Conservation (phyloP, 495 filamentous ascomycete genomes). For the Aspergillus cristatus region DNA sequence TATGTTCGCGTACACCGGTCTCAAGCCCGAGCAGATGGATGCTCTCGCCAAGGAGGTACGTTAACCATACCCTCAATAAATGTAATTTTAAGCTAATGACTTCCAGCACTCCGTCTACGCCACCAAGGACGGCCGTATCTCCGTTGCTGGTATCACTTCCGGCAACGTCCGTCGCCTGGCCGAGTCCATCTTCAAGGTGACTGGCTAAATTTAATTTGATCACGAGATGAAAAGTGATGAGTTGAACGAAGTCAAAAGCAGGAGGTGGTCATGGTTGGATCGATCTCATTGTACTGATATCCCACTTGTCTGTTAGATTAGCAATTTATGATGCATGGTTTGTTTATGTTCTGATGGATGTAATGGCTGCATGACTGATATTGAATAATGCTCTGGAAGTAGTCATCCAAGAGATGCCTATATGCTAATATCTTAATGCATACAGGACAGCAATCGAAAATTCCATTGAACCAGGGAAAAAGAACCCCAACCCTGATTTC, state of each 20-base stretch:
- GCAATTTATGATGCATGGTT: background rate
- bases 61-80: background rate
- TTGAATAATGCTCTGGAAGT: no score
- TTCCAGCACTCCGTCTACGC: constrained; percentile 84
- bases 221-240: background rate
- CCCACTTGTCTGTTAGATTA: background rate
- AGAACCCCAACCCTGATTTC: no score
- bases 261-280: background rate
- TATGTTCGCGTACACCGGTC: constrained; percentile 98
- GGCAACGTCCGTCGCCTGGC: constrained; percentile 91
- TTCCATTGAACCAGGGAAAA: no score
- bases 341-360: no score
- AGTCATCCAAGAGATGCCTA: no score
- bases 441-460: no score
- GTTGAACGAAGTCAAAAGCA: background rate
- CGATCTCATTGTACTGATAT: background rate
- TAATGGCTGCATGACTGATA: no score
- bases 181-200: constrained; percentile 92
- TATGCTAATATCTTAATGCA: no score
- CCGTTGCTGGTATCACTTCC: constrained; percentile 89
- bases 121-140: constrained; percentile 95
- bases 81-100: constrained; percentile 16
- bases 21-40: constrained; percentile 90
- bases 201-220: constrained; percentile 37
- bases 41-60: constrained; percentile 77